Percentiles rank a stretch among this genome's conserved stretches.
phyloP scores from a whole-genome alignment of 495 filamentous ascomycete genomes.

The Neurospora sp. region DNA sequence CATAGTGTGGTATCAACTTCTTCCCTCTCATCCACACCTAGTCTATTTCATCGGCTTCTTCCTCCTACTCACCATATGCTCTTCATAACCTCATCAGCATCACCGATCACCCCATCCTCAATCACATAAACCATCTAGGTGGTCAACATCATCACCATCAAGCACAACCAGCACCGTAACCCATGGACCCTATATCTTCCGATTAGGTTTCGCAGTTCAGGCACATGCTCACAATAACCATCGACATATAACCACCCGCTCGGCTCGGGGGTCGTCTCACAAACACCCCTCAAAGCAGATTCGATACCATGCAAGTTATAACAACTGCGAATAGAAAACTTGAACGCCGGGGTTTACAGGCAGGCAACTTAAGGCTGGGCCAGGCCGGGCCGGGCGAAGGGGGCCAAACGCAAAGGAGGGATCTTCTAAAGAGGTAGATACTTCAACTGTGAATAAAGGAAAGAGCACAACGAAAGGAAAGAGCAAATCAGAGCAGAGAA shows the following conservation, averaged over 20 bases:
- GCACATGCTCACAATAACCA: background rate
- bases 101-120: background rate
- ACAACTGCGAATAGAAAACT: background rate
- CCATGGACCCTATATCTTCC: background rate
- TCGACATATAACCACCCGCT: background rate
- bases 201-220: background rate
- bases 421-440: background rate
- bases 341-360: background rate
- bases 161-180: background rate
- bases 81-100: background rate
- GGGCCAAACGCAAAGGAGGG: no score
- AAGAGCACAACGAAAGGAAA: background rate
- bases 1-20: background rate
- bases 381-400: no score
- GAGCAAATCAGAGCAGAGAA: background rate
- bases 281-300: background rate
- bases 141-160: background rate
- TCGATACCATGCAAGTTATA: background rate
- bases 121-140: background rate
- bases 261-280: background rate
- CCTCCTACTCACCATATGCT: background rate
- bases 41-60: no score
- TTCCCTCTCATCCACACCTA: no score
- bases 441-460: background rate
- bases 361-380: no score